Percentiles rank a stretch among this genome's conserved stretches.
Evolutionary conservation across 805 yeast genomes (phyloP).

Genomic region (Zygosaccharomyces pseudorouxii): DNA sequence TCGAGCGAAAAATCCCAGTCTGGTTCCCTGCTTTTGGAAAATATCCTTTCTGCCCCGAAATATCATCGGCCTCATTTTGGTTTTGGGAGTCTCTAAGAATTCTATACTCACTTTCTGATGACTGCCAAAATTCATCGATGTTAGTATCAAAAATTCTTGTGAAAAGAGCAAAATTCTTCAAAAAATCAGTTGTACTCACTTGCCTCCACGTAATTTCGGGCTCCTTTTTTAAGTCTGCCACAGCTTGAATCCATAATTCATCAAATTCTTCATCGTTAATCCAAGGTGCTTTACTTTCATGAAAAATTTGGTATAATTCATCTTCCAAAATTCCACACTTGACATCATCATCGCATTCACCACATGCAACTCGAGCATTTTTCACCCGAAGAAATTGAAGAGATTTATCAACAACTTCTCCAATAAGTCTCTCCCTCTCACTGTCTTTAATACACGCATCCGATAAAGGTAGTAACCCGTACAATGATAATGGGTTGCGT

Average conservation of each 20-base stretch:
- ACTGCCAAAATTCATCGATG: constrained; percentile 25
- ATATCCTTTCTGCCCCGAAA: constrained; percentile 37
- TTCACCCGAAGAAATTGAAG: constrained; percentile 60
- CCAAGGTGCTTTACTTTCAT: constrained; percentile 35
- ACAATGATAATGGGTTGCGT: constrained; percentile 29
- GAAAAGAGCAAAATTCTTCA: constrained; percentile 4
- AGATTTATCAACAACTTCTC: constrained; percentile 61
- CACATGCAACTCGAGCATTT: constrained; percentile 61
- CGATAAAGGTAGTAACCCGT: constrained; percentile 55
- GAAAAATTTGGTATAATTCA: constrained; percentile 51
- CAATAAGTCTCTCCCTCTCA: constrained; percentile 60
- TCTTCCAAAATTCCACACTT: constrained; percentile 48
- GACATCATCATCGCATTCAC: constrained; percentile 43
- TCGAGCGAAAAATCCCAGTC: constrained; percentile 63
- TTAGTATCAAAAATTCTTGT: constrained; percentile 19
- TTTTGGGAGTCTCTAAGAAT: constrained; percentile 40
- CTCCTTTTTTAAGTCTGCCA: constrained; percentile 55
- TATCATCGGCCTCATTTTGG: constrained; percentile 38
- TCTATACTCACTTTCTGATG: constrained; percentile 31
- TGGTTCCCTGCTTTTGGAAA: constrained; percentile 32
- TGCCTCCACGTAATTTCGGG: constrained; percentile 77
- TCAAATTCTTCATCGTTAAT: constrained; percentile 52
- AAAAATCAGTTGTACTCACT: constrained; percentile 39
- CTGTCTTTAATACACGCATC: constrained; percentile 73
- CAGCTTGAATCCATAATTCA: constrained; percentile 66